A percentile compares a stretch with the other conserved stretches of the same genome.
Evolutionary conservation across 1,139 yeast species (phyloP).

Genomic region (Debaryomyces singareniensis): DNA sequence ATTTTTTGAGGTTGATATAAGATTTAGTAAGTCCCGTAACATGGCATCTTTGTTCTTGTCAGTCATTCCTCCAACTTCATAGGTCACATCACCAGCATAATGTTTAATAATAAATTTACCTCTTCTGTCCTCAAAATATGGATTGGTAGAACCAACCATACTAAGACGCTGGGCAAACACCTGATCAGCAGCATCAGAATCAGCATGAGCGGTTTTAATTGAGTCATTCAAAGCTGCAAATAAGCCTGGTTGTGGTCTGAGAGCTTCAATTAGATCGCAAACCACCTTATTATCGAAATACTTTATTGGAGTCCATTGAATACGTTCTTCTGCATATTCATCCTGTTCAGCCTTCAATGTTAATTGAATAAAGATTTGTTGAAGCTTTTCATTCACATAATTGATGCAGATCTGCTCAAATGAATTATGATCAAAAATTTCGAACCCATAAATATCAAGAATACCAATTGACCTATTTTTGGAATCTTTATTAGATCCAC

Average conservation of each 20-base stretch:
- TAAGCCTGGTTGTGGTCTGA: conserved; percentile 88
- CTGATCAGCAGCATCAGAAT: conserved; percentile 94
- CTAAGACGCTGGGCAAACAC: conserved; percentile 90
- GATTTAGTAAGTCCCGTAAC: conserved; percentile 79
- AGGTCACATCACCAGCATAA: conserved; percentile 97
- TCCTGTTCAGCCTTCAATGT: conserved; percentile 97
- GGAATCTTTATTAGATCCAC: conserved; percentile 40
- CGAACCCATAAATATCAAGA: conserved; percentile 96
- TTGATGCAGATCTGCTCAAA: conserved; percentile 97
- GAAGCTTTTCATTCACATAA: conserved; percentile 94
- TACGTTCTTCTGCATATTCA: conserved; percentile 91
- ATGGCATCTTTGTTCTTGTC: conserved; percentile 96
- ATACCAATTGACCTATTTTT: conserved; percentile 72
- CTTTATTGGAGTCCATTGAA: conserved; percentile 96
- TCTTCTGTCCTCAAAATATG: conserved; percentile 86
- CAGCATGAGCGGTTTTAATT: conserved; percentile 98
- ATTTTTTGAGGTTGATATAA: conserved; percentile 68
- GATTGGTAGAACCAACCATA: conserved; percentile 69
- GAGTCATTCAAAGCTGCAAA: conserved; percentile 97
- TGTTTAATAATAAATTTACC: conserved; percentile 88
- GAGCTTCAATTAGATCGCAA: conserved; percentile 92
- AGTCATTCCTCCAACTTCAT: conserved; percentile 86
- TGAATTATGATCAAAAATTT: conserved; percentile 92
- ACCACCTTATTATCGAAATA: conserved; percentile 95
- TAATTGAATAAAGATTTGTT: conserved; percentile 92